A percentile compares a stretch with the other conserved stretches of the same genome.
Evolutionary conservation across 768 basidiomycete genomes (phyloP).

Genomic region (Tylopilus balloui): DNA sequence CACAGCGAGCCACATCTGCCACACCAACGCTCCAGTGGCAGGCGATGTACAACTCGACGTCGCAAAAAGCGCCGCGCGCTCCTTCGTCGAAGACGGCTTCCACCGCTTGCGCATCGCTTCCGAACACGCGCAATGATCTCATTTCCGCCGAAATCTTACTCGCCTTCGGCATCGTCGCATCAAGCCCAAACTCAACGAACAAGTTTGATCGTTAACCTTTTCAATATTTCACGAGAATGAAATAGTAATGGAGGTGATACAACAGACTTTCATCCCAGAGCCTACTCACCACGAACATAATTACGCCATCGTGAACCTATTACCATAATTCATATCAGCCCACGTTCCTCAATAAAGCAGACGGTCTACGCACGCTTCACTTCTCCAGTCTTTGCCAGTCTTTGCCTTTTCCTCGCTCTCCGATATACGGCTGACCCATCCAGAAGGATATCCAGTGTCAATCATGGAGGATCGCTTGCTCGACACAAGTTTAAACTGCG

Average conservation of each 20-base stretch:
- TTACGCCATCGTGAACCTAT: slow-evolving; percentile 16
- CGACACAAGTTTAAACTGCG: slow-evolving; percentile 78
- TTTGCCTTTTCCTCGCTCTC: slow-evolving; percentile 40
- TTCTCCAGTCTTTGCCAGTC: slow-evolving; percentile 49
- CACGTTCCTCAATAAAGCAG: background rate
- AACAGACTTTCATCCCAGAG: background rate
- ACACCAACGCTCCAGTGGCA: background rate
- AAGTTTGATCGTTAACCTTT: background rate
- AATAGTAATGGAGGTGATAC: background rate
- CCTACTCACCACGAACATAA: no score
- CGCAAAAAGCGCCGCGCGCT: no score
- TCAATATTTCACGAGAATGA: no score
- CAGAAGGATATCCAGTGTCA: slow-evolving; percentile 58
- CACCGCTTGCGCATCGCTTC: background rate
- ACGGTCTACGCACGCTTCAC: slow-evolving; percentile 39
- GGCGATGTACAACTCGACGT: no score
- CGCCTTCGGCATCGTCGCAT: background rate
- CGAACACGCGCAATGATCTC: background rate
- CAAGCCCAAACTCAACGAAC: background rate
- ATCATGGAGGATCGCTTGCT: slow-evolving; percentile 69
- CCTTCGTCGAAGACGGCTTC: no score
- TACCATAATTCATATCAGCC: background rate
- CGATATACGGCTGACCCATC: slow-evolving; percentile 63
- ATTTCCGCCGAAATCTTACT: background rate
- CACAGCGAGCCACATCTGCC: no score